Percentiles rank a stretch among this genome's conserved stretches.
phyloP scores from a whole-genome alignment of 495 filamentous ascomycete genomes.

The Echria macrotheca region DNA sequence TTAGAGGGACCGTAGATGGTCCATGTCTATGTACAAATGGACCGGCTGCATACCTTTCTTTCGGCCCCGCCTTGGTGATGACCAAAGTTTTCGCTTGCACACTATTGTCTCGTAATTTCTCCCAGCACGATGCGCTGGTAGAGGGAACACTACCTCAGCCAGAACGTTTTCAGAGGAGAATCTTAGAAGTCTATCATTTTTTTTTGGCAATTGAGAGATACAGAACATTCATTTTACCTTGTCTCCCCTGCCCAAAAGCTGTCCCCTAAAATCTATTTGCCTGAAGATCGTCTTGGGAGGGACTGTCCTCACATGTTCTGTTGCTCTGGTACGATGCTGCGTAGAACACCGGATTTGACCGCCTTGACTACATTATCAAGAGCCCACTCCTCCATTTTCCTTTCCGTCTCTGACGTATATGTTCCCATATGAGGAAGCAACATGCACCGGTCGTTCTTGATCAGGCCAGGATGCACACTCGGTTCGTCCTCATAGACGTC shows the following conservation, averaged over 20 bases:
- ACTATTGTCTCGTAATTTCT: too few relatives aligned
- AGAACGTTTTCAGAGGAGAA: too few relatives aligned
- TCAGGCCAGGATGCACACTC: conserved; percentile 61
- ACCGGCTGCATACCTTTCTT: not conserved
- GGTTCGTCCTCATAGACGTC: conserved; percentile 83
- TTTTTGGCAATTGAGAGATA: too few relatives aligned
- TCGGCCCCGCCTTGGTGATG: not conserved
- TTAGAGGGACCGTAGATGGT: conserved; percentile 5
- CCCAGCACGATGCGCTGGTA: too few relatives aligned
- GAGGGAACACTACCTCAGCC: too few relatives aligned
- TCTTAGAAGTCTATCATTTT: too few relatives aligned
- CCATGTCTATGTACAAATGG: conserved; percentile 3
- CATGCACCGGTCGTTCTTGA: conserved; percentile 65
- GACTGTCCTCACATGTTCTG: too few relatives aligned
- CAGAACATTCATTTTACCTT: too few relatives aligned
- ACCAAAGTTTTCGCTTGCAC: too few relatives aligned
- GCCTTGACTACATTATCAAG: conserved; percentile 62
- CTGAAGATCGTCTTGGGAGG: too few relatives aligned
- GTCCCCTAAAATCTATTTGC: too few relatives aligned
- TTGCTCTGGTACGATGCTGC: conserved; percentile 70
- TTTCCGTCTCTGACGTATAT: conserved; percentile 54
- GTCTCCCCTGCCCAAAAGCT: too few relatives aligned
- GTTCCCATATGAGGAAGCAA: conserved; percentile 81
- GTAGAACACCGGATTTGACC: conserved; percentile 57
- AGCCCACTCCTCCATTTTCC: conserved; percentile 72